Percentiles rank a stretch among this genome's conserved stretches.
Evolutionary conservation across 2,329 filamentous ascomycete genomes (phyloP).

Genomic region (Colletotrichum gigasporum): DNA sequence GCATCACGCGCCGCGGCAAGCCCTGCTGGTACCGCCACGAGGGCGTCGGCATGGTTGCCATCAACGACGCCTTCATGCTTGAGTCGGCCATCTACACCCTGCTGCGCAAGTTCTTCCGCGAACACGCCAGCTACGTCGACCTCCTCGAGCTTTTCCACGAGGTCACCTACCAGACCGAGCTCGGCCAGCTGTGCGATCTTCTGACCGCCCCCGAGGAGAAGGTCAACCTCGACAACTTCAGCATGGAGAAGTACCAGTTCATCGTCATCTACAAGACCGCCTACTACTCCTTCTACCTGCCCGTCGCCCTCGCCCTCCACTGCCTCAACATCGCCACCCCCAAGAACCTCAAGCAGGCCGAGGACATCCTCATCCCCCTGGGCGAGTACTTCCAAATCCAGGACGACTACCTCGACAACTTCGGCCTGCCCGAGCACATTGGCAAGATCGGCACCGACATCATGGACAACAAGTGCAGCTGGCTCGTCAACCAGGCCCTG

Average conservation of each 20-base stretch:
- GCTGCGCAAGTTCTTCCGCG: conserved; percentile 92
- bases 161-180: conserved; percentile 90
- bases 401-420: conserved; percentile 99
- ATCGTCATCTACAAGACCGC: conserved; percentile 99
- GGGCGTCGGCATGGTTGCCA: conserved; percentile 92
- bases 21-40: conserved; percentile 97
- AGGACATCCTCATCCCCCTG: conserved; percentile 94
- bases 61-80: conserved; percentile 98
- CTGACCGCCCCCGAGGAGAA: conserved; percentile 95
- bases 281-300: conserved; percentile 99
- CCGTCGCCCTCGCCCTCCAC: conserved; percentile 89
- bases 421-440: conserved; percentile 89
- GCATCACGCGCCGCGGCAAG: conserved; percentile 91
- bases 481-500: conserved; percentile 96
- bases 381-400: conserved; percentile 99
- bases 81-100: conserved; percentile 90
- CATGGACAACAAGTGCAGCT: conserved; percentile 99
- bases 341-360: conserved; percentile 87
- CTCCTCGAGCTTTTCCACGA: conserved; percentile 97
- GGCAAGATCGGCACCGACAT: conserved; percentile 99
- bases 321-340: conserved; percentile 86
- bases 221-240: conserved; percentile 95
- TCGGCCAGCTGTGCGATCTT: conserved; percentile 93
- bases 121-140: conserved; percentile 88
- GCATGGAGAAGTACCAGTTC: conserved; percentile 93